Conservation (phyloP, 768 basidiomycete species). For the Trametes coccinea region DNA sequence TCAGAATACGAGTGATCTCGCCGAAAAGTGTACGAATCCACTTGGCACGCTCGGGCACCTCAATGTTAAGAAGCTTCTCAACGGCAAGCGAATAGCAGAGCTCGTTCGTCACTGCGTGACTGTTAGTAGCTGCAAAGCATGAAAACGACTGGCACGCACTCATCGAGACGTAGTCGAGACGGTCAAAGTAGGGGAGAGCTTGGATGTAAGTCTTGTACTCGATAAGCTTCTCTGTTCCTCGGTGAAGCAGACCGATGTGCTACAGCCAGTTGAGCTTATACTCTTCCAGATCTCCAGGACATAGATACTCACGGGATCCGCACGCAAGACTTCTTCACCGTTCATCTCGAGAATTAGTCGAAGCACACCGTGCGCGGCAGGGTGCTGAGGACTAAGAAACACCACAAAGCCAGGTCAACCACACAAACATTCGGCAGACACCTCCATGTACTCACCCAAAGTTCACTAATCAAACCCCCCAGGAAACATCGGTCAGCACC, state of each 20-base stretch:
- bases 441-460: conserved; percentile 61
- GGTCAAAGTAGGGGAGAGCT: conserved; percentile 97
- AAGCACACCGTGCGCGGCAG: conserved; percentile 97
- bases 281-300: background rate
- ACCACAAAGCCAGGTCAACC: background rate
- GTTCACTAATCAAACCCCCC: conserved; percentile 60
- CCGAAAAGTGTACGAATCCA: conserved; percentile 98
- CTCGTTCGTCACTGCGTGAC: conserved; percentile 89
- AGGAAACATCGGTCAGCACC: conserved; percentile 2
- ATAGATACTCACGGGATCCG: conserved; percentile 65
- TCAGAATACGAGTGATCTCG: conserved; percentile 93
- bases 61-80: conserved; percentile 95
- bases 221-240: conserved; percentile 98
- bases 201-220: conserved; percentile 99
- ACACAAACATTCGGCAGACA: background rate
- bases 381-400: conserved; percentile 84
- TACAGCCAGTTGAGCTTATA: conserved; percentile 30
- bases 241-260: conserved; percentile 95
- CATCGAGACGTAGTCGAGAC: conserved; percentile 99
- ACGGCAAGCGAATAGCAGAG: conserved; percentile 96
- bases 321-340: conserved; percentile 90
- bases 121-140: background rate
- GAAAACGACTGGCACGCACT: conserved; percentile 52
- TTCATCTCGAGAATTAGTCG: conserved; percentile 97
- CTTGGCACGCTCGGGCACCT: conserved; percentile 95